Conservation (phyloP, 768 basidiomycete genomes). For the Tricholoma matsutake region DNA sequence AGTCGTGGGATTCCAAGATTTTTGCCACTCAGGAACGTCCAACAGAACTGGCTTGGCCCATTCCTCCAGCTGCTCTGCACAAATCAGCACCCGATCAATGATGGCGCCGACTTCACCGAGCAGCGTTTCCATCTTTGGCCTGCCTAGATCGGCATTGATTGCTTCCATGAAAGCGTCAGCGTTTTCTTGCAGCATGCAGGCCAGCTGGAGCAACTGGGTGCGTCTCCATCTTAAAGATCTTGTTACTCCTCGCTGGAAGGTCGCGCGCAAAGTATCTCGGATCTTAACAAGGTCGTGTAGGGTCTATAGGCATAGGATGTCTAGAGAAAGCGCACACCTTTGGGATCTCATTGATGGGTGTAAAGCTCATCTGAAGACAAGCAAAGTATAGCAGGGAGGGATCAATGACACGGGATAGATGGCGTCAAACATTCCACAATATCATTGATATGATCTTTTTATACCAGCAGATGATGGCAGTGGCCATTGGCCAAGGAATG, state of each 20-base stretch:
- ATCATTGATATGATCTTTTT: too few species aligned
- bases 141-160: constrained; percentile 45
- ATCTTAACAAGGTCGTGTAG: constrained; percentile 25
- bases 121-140: constrained; percentile 41
- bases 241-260: constrained; percentile 50
- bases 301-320: background rate
- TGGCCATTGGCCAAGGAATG: too few species aligned
- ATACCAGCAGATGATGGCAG: too few species aligned
- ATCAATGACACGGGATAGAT: too few species aligned
- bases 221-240: constrained; percentile 58
- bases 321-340: constrained; percentile 5
- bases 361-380: constrained; percentile 8
- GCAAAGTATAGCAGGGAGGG: too few species aligned
- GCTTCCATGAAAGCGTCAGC: constrained; percentile 47
- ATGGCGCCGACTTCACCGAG: constrained; percentile 43
- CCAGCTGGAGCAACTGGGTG: constrained; percentile 62
- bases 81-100: constrained; percentile 40
- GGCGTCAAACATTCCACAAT: too few species aligned
- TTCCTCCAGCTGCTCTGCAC: constrained; percentile 48
- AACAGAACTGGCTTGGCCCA: constrained; percentile 52
- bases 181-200: constrained; percentile 63
- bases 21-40: constrained; percentile 40
- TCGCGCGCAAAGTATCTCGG: constrained; percentile 33
- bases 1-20: constrained; percentile 50
- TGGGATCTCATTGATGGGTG: constrained; percentile 21